Base-by-base conservation (phyloP, 2,329 filamentous ascomycete species). In the Plenodomus lindquistii region DNA sequence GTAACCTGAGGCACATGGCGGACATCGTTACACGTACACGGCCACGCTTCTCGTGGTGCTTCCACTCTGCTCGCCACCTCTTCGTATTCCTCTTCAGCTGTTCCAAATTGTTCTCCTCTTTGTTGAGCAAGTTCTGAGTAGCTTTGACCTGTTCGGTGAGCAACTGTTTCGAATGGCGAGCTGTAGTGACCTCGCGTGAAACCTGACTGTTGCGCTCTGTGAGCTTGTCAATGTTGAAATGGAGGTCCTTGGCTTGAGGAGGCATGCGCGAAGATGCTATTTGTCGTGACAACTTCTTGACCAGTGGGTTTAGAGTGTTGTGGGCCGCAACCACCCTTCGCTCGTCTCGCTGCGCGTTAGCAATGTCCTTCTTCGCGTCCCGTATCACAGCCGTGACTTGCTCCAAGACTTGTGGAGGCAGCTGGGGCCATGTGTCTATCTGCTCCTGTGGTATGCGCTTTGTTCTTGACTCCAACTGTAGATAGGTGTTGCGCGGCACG, bases 241-340 rank as follows among this genome's bases (percentile, higher is more conserved):
- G 77, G 15, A 77, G 74, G 7, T 73, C 77, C 43, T 70, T 71
- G 36, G 72, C 71, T 2, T 80, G 76, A 0, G 82, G 83, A 1
- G 87, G 87, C 63, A 90, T 88, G n/a, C 85, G 85, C 42, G 88
- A 75, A 27, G 78, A 79, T 15, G 76, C 70, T 5, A 89, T 72
- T 61, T 85, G 86, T 40, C 75, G 78, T 29, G 80, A 72, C 27
- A 90, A 75, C 42, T 79, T 80, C 35, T 78, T 77, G 7, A 82
- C 73, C 20, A 86, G 77, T 34, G 76, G 75, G 31, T 79, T 75
- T 6, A 90, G 74, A 18, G 81, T 81, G 2, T 78, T 72, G 8
- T 82, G 74, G 9, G 84, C 83, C 47, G 84, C 77, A 15, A 77
- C 74, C 48, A 79, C 75, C 49, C 69, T 73, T 24, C 69, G 69